phyloP scores from a whole-genome alignment of 2,329 filamentous ascomycete genomes.

The Neobulgaria alba region DNA sequence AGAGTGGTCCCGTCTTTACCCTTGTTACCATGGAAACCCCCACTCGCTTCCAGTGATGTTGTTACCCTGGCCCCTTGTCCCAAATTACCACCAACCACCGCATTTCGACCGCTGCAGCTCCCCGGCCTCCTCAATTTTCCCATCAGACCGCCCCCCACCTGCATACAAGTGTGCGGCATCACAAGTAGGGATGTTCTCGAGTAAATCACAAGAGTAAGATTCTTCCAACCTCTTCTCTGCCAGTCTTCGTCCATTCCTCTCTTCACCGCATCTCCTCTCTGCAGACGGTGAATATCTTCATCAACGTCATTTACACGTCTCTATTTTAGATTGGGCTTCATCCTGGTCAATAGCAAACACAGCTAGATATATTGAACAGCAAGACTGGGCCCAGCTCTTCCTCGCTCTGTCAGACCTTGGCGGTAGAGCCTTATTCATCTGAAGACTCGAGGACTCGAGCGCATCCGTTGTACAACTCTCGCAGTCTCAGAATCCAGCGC shows the following conservation, averaged over 20 bases:
- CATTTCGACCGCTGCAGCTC: not conserved
- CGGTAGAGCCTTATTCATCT: not conserved
- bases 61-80: too few relatives aligned
- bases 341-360: not conserved
- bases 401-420: not conserved
- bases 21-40: too few relatives aligned
- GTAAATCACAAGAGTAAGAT: not conserved
- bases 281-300: not conserved
- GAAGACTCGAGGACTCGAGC: not conserved
- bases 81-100: not conserved
- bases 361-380: not conserved
- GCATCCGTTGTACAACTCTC: not conserved
- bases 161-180: not conserved
- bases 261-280: not conserved
- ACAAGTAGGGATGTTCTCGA: not conserved
- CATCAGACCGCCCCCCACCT: not conserved
- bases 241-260: not conserved
- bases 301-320: not conserved
- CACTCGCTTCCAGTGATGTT: too few relatives aligned
- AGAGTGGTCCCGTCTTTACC: too few relatives aligned
- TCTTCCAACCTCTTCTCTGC: not conserved
- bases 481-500: not conserved
- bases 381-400: not conserved
- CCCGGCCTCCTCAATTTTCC: not conserved
- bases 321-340: not conserved